Percentiles rank a stretch among this genome's conserved stretches.
These are phyloP conservation scores for Lichtheimia hyalospora DNA, from an alignment of 371 early-diverging fungal species.

Conservation along the genomic window DNA sequence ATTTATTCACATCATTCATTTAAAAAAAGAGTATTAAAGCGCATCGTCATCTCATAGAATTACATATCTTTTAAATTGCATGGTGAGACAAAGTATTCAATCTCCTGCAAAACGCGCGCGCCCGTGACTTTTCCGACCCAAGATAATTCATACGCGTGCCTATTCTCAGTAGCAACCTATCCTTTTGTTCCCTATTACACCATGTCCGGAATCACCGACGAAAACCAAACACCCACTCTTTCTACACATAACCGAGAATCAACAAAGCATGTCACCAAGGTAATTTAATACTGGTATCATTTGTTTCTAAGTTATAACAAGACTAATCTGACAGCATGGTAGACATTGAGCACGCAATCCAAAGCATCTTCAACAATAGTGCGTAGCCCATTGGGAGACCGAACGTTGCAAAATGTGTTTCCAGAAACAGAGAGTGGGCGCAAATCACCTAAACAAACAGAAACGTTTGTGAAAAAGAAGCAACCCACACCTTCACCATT, in stretches of 20 bases:
- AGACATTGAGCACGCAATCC: not conserved
- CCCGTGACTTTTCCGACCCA: no score
- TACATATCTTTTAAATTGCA: not conserved
- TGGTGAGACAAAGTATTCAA: no score
- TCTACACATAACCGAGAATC: not conserved
- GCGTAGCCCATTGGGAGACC: slow-evolving; percentile 3
- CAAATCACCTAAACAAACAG: no score
- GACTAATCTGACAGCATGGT: not conserved
- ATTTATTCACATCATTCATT: not conserved
- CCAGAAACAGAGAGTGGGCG: not conserved
- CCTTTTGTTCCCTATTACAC: not conserved
- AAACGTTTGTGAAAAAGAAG: no score
- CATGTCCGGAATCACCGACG: not conserved
- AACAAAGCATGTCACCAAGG: not conserved
- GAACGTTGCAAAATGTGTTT: not conserved
- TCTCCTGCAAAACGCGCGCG: no score
- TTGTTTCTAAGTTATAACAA: not conserved
- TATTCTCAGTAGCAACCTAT: not conserved
- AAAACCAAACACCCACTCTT: not conserved
- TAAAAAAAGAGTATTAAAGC: no score
- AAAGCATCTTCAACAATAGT: not conserved
- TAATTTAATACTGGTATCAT: not conserved
- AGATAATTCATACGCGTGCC: not conserved
- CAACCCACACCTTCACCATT: no score
- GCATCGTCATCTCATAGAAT: not conserved